Evolutionary conservation across 441 rosid genomes (phyloP), one percentile per base, ranked within the genome.

Genomic region (Kokia cookei): DNA sequence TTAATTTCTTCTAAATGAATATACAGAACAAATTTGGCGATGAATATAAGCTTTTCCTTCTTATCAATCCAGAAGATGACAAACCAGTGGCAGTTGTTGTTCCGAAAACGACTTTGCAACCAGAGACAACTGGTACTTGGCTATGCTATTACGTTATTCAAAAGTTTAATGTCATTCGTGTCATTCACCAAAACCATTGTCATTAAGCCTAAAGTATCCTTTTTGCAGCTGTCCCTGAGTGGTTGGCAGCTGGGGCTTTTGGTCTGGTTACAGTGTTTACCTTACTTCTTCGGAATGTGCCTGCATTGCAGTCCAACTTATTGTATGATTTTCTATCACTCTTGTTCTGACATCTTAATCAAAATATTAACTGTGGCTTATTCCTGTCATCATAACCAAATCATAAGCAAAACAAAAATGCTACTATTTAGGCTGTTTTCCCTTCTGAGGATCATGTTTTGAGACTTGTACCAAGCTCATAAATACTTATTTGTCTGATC

Each of bases 171-270:
- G 63, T 64, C 37, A 26, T 32, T 8, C 63, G 13, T 60, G 40
- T 60, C 65, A 42, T 65, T 53, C 5, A 10, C 45, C 40, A 43
- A 71, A 71, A 50, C 53, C 24, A 58, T 12, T 69, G 22, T 27
- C 6, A 5, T 53, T 27, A 60, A 29, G 65, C 29, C 19, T 63
- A n/a, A 61, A 17, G 3, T 55, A 22, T 72, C 65, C 1, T 55
- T 85, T 71, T 60, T 85, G 84, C 90, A 95, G 99, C 91, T 57
- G 95, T 93, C 43, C 99, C 99, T 8, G 96, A 95, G 82, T 93
- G 98, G 98, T 88, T 95, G 84, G 99, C 98, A 68, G 97, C 99
- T 69, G 96, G 91, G 29, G 86, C 97, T 58, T 95, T 95, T 82
- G 99, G 97, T 83, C 73, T 90, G 77, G 90, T 90, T 79, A 86